Evolutionary conservation across 2,329 filamentous ascomycete genomes (phyloP), one percentile per base, ranked within the genome.

Genomic region (Rutstroemia sydowiana): DNA sequence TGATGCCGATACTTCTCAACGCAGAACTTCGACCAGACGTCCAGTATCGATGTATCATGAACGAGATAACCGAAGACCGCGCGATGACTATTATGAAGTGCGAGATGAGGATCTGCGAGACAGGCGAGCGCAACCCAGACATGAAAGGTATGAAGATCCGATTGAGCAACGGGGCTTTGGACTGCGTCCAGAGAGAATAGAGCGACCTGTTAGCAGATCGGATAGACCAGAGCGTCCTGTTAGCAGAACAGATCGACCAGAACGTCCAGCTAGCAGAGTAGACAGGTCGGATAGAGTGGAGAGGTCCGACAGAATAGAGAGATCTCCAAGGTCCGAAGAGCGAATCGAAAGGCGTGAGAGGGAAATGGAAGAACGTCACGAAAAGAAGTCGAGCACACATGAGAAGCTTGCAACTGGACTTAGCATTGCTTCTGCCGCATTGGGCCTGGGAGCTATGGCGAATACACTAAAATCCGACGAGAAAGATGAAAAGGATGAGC

Each of bases 11-110:
- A 7, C 61, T 69, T 23, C 72, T 56, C 63, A 8, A n/a, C 65
- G 65, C 28, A 70, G 65, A 31, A 20, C 39, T 54, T 67, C 70
- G 2, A 52, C 57, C 1, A 40, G 52, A 23, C 47, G 64, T 31
- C 63, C 63, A 6, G 55, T 58, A 10, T 59, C 60, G 3, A 21
- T 62, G 6, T 65, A 67, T 41, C 60, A 66, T 23, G 63, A 58
- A 54, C 32, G 49, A 50, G 61, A 53, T 46, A 55, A 43, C 37
- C 50, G 3, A 37, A 14, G 18, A 18, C 51, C 52, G 14, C 56
- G 59, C 45, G 65, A 67, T 26, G 63, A 66, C 11, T 59, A 62
- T 48, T 64, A 66, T 48, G 64, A 64, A n/a, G 48, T 55, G 8
- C 50, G 61, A 51, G 64, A 66, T 36, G 59, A 63, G 6, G 60